A percentile compares a stretch with the other conserved stretches of the same genome.
Conservation (phyloP, 2,329 filamentous ascomycete species). For the Calonectria leucothoes region DNA sequence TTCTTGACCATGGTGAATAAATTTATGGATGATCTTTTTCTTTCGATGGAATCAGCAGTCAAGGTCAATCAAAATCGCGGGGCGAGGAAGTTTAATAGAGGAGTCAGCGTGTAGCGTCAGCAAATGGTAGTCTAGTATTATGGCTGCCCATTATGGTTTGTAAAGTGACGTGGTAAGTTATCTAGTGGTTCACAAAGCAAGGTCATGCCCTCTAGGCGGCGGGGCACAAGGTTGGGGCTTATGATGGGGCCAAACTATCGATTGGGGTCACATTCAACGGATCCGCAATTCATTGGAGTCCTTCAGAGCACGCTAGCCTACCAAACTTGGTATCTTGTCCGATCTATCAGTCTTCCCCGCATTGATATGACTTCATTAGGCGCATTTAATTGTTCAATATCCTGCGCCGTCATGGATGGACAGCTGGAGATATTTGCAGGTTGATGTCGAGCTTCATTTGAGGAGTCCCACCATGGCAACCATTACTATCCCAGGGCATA, state of each 20-base stretch:
- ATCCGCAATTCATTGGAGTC: slow-evolving; percentile 1
- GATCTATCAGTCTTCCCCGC: background rate
- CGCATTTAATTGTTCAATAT: background rate
- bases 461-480: background rate
- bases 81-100: background rate
- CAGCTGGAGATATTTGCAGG: background rate
- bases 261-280: background rate
- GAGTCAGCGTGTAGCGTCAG: background rate
- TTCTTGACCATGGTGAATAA: slow-evolving; percentile 48
- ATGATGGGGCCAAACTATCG: background rate
- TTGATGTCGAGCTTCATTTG: background rate
- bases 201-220: background rate
- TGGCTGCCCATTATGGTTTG: slow-evolving; percentile 5
- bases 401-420: background rate
- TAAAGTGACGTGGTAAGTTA: background rate
- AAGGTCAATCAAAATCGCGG: background rate
- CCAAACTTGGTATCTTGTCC: background rate
- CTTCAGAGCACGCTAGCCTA: background rate
- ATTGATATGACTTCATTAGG: background rate
- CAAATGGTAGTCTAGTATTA: background rate
- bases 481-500: background rate
- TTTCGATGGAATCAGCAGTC: background rate
- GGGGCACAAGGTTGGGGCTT: slow-evolving; percentile 13
- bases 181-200: background rate
- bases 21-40: background rate